phyloP scores from a whole-genome alignment of 148 eudicot species.

The Nepenthes gracilis region DNA sequence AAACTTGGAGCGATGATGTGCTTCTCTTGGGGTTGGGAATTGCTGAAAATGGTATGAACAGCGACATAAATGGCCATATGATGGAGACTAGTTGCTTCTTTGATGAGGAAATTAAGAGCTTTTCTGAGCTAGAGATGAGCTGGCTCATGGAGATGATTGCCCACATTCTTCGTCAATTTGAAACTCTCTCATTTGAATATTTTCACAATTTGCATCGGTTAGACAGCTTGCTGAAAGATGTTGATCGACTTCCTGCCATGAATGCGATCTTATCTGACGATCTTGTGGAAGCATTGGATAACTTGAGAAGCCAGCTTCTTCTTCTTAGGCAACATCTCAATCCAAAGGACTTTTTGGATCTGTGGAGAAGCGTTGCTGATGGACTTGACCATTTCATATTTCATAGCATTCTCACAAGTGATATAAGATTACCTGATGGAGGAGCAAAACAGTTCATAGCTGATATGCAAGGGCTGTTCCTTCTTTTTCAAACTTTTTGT shows the following conservation, averaged over 20 bases:
- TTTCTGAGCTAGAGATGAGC: constrained; percentile 33
- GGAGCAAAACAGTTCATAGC: constrained; percentile 21
- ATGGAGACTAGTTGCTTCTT: constrained; percentile 18
- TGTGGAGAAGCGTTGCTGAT: constrained; percentile 46
- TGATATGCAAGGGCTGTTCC: constrained; percentile 30
- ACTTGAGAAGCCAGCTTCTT: constrained; percentile 24
- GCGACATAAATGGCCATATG: constrained; percentile 2
- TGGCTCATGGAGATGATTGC: constrained; percentile 34
- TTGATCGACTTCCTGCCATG: background rate
- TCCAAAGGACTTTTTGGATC: constrained; percentile 30
- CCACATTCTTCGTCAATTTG: constrained; percentile 32
- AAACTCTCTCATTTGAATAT: constrained; percentile 19
- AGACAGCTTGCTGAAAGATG: constrained; percentile 6
- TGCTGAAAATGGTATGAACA: constrained; percentile 18
- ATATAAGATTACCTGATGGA: constrained; percentile 18
- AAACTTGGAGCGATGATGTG: constrained; percentile 42
- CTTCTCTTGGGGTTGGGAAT: constrained; percentile 34
- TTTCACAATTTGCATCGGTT: constrained; percentile 13
- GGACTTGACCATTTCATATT: constrained; percentile 40
- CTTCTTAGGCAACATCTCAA: constrained; percentile 24
- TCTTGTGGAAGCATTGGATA: constrained; percentile 31
- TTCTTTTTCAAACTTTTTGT: constrained; percentile 34
- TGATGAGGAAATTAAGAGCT: constrained; percentile 32
- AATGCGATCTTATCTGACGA: constrained; percentile 20
- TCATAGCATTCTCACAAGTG: constrained; percentile 17